Conservation (phyloP, 1,284 basidiomycete species). For the Lentinus polychrous region DNA sequence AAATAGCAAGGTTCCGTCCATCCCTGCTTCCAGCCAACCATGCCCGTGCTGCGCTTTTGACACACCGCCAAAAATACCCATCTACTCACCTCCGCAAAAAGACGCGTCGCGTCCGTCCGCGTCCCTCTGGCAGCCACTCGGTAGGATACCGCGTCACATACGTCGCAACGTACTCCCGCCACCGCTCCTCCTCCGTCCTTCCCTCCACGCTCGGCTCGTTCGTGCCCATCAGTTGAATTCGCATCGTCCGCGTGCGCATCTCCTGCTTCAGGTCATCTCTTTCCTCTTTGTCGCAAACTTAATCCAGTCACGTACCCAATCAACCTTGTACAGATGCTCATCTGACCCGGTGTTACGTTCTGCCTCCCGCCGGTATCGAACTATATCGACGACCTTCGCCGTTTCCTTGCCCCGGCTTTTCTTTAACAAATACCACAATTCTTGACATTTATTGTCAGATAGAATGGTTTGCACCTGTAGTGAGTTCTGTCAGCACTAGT, state of each 20-base stretch:
- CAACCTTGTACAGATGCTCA: slow-evolving; percentile 87
- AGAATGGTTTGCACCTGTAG: slow-evolving; percentile 81
- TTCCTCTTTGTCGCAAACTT: background rate
- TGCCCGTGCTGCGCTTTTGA: background rate
- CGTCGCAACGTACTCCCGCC: slow-evolving; percentile 85
- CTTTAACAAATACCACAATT: slow-evolving; percentile 60
- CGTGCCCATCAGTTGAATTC: slow-evolving; percentile 71
- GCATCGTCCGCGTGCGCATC: slow-evolving; percentile 52
- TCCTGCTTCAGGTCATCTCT: slow-evolving; percentile 36
- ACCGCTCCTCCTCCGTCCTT: slow-evolving; percentile 44
- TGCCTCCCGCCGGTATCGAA: slow-evolving; percentile 87
- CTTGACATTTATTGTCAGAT: slow-evolving; percentile 66
- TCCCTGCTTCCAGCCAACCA: background rate
- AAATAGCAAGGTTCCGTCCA: slow-evolving; percentile 9
- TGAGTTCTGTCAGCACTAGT: slow-evolving; percentile 2
- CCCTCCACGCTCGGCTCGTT: slow-evolving; percentile 74
- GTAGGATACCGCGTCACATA: slow-evolving; percentile 72
- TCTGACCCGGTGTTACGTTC: slow-evolving; percentile 83
- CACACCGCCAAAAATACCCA: background rate
- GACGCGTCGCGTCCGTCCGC: slow-evolving; percentile 34
- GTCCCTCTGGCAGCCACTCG: slow-evolving; percentile 52
- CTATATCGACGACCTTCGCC: slow-evolving; percentile 70
- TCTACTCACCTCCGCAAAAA: slow-evolving; percentile 24
- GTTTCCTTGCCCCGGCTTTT: slow-evolving; percentile 42
- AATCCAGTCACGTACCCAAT: slow-evolving; percentile 65